Evolutionary conservation across 345 rosid species (phyloP).

Genomic region (Ailanthus altissimus): DNA sequence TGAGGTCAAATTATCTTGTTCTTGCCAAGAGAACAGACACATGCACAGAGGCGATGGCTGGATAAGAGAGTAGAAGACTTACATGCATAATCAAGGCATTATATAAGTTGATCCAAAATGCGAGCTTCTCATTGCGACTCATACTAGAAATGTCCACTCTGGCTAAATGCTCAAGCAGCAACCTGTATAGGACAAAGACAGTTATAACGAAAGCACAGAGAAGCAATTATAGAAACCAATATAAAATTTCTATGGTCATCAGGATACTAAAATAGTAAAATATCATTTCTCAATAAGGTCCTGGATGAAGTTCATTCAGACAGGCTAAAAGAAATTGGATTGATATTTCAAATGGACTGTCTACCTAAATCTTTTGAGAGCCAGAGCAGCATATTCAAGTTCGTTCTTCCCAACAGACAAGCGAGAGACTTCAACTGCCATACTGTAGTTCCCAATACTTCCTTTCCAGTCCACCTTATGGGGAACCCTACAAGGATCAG

Average conservation of each 20-base stretch:
- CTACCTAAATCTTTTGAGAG: conserved; percentile 61
- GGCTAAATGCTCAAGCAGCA: conserved; percentile 65
- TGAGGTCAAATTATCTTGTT: conserved; percentile 10
- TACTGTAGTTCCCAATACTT: conserved; percentile 45
- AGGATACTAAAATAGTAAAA: not conserved
- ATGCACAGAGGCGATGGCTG: not conserved
- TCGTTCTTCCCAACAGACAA: conserved; percentile 66
- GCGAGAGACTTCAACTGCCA: conserved; percentile 58
- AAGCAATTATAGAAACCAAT: not conserved
- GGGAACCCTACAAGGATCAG: conserved; percentile 51
- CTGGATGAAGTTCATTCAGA: not conserved
- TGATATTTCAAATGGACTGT: conserved; percentile 5
- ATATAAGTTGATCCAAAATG: conserved; percentile 75
- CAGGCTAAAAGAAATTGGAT: not conserved
- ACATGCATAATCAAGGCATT: conserved; percentile 80
- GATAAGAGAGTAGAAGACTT: conserved; percentile 18
- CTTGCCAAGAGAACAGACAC: not conserved
- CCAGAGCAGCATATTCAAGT: conserved; percentile 60
- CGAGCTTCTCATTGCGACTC: conserved; percentile 53
- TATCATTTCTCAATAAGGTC: not conserved
- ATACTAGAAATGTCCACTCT: conserved; percentile 49
- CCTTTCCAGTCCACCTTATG: conserved; percentile 46
- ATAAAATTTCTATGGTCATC: not conserved
- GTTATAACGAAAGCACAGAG: conserved; percentile 3
- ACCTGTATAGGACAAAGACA: conserved; percentile 33